These are phyloP conservation scores for Pleomassaria siparia DNA, from an alignment of 2,329 filamentous ascomycete species.

Conservation along the genomic window DNA sequence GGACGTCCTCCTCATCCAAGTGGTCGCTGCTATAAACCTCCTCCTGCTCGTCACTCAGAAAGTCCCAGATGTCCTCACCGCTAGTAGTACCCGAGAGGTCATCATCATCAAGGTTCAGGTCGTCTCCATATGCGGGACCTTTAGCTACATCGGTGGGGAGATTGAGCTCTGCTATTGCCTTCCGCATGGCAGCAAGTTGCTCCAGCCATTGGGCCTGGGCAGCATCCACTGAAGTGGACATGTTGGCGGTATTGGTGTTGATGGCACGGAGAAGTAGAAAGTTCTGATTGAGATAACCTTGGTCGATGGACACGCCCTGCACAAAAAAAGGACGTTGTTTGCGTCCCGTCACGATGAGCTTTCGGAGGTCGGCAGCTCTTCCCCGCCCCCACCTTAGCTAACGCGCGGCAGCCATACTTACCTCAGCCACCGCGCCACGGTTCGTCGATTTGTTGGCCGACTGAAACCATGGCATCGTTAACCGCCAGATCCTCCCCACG, in stretches of 20 bases:
- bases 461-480: neutral
- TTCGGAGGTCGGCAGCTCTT: neutral
- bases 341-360: too few species aligned
- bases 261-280: too few species aligned
- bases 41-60: constrained; percentile 75
- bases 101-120: constrained; percentile 66
- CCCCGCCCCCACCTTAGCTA: constrained; percentile 1
- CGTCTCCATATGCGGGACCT: constrained; percentile 55
- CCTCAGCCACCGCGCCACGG: constrained; percentile 2
- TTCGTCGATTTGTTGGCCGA: neutral
- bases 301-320: too few species aligned
- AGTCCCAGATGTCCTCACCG: constrained; percentile 87
- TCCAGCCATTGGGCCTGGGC: constrained; percentile 74
- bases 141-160: constrained; percentile 52
- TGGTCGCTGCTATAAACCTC: constrained; percentile 66
- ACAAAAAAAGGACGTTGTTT: neutral
- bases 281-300: too few species aligned
- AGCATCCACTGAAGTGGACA: constrained; percentile 44
- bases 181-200: constrained; percentile 83
- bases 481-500: neutral
- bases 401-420: neutral
- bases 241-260: constrained; percentile 12
- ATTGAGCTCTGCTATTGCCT: constrained; percentile 74
- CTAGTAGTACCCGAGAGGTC: constrained; percentile 62
- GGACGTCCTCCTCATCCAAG: constrained; percentile 56